Base-by-base conservation (phyloP, 164 flowering plant species). In the Dillenia turbinata region DNA sequence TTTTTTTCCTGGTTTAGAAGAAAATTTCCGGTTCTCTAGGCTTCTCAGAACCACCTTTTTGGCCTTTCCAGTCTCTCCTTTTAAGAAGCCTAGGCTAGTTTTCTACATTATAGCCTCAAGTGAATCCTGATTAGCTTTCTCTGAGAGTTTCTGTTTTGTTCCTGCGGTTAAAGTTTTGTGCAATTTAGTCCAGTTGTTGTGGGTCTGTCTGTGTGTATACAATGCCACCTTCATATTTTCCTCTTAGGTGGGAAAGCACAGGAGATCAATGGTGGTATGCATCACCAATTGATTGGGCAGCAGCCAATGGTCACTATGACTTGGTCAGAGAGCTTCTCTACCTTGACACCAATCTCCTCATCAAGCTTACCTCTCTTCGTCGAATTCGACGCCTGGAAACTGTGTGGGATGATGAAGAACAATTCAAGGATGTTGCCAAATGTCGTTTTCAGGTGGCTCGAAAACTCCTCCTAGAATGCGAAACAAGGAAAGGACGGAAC, bases 191-290 rank as follows among this genome's bases (percentile, higher is more conserved):
- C 9, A 1, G 33, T n/a, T 14, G 17, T 8, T 14, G 45, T 40
- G 3, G 9, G 40, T n/a, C 13, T 44, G 33, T 47, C 54, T 11
- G 15, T 15, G 15, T 50, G 17, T 2, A 10, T 12, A 12, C 52
- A 69, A 81, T 84, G 85, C 77, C 85, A 12, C 80, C 85, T 16
- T 66, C 78, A 22, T 69, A 78, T 71, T 82, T 92, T 66, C 98
- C 98, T n/a, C 84, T 92, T 10, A 77, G 96, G 49, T 92, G 98
- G 98, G 98, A 92, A 69, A 88, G 88, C 81, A 92, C 92, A 0
- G 91, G 98, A 17, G 90, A 92, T 62, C 98, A 92, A 60, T 92
- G 98, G 98, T 92, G 98, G 98, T 89, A 82, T 60, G 98, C 95
- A 10, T 78, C 94, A 2, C 98, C 98, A 0, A 83, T 92, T 8